Percentiles rank a stretch among this genome's conserved stretches.
These are phyloP conservation scores for Didymella lethalis DNA, from an alignment of 2,329 filamentous ascomycete species.

Conservation along the genomic window DNA sequence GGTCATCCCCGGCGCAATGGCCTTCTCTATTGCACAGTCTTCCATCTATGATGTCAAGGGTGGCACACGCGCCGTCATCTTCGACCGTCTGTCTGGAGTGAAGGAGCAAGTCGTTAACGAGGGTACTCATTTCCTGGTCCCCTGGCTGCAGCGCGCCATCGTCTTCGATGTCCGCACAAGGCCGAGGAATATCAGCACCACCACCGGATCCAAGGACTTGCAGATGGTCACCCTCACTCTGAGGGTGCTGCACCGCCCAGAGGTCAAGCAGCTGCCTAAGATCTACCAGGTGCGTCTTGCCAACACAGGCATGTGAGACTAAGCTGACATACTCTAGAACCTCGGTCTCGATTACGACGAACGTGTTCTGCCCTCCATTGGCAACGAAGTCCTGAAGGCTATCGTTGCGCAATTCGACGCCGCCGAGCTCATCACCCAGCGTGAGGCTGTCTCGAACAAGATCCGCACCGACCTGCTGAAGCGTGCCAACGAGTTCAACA, in stretches of 20 bases:
- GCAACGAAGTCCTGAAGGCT: conserved; percentile 64
- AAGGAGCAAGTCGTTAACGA: conserved; percentile 93
- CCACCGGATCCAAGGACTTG: conserved; percentile 97
- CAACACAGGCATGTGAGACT: too few relatives aligned
- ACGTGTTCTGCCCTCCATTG: conserved; percentile 62
- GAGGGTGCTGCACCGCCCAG: conserved; percentile 91
- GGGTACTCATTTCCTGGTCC: conserved; percentile 94
- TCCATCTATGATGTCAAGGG: conserved; percentile 98
- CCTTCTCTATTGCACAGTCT: conserved; percentile 72
- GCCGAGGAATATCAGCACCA: conserved; percentile 96
- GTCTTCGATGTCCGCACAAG: conserved; percentile 97
- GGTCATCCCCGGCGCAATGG: conserved; percentile 77
- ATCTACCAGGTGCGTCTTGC: conserved; percentile 85
- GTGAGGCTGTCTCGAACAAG: conserved; percentile 93
- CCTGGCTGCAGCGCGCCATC: conserved; percentile 94
- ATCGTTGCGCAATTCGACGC: conserved; percentile 64
- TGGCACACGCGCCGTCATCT: conserved; percentile 94
- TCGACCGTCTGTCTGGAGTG: conserved; percentile 90
- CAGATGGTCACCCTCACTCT: conserved; percentile 99
- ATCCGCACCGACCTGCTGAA: conserved; percentile 92
- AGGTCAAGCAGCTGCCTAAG: conserved; percentile 90
- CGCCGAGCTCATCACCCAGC: conserved; percentile 86
- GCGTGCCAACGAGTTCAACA: conserved; percentile 97
- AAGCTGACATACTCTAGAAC: conserved; percentile 66
- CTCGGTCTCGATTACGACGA: conserved; percentile 97